phyloP scores from a whole-genome alignment of 305 asterid genomes.

The Fraxinus baroniana region DNA sequence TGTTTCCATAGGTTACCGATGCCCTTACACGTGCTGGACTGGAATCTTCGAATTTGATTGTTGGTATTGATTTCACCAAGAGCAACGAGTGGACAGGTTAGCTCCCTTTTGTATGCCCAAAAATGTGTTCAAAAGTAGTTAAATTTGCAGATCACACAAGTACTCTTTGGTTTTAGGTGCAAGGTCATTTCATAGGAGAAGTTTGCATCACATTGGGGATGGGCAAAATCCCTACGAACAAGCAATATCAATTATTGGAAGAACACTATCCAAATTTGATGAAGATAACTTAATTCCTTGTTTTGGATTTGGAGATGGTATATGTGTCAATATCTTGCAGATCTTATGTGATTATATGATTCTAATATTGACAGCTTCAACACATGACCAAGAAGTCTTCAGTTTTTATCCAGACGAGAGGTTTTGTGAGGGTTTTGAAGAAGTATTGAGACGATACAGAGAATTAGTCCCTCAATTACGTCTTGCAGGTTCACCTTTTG shows the following conservation, averaged over 20 bases:
- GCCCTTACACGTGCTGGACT: slow-evolving; percentile 95
- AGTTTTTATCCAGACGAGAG: slow-evolving; percentile 75
- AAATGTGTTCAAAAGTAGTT: slow-evolving; percentile 7
- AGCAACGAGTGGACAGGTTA: slow-evolving; percentile 99
- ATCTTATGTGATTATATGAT: slow-evolving; percentile 6
- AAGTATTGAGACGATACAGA: slow-evolving; percentile 75
- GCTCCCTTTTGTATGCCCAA: slow-evolving; percentile 7
- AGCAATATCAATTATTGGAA: slow-evolving; percentile 92
- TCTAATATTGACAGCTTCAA: slow-evolving; percentile 66
- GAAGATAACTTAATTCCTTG: slow-evolving; percentile 95
- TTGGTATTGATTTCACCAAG: slow-evolving; percentile 96
- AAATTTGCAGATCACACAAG: slow-evolving; percentile 4
- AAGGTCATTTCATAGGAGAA: slow-evolving; percentile 74
- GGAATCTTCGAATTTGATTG: slow-evolving; percentile 90
- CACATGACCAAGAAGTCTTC: slow-evolving; percentile 97
- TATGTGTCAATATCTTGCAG: slow-evolving; percentile 6
- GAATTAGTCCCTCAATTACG: slow-evolving; percentile 90
- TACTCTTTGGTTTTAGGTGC: slow-evolving; percentile 54
- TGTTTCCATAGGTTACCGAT: slow-evolving; percentile 63
- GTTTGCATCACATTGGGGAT: slow-evolving; percentile 88
- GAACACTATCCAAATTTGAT: slow-evolving; percentile 86
- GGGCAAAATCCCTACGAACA: slow-evolving; percentile 88
- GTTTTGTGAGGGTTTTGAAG: slow-evolving; percentile 92
- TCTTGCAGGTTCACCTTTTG: slow-evolving; percentile 63
- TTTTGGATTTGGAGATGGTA: slow-evolving; percentile 97